Evolutionary conservation across 495 filamentous ascomycete species (phyloP).

Genomic region (Daldinia grandis): DNA sequence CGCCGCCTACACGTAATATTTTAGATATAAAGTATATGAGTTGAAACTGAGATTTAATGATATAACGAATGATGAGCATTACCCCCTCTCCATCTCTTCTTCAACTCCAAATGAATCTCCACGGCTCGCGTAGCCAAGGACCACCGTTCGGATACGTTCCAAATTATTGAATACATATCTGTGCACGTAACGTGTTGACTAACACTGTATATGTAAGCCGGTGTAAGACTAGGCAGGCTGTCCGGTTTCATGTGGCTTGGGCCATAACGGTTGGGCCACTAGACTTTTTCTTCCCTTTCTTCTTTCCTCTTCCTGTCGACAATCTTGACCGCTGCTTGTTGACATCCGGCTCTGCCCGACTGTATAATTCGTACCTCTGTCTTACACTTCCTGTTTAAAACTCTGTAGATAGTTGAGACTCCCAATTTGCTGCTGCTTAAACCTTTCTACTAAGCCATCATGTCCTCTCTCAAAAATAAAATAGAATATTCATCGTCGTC

Average conservation of each 20-base stretch:
- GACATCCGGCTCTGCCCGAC: conserved; percentile 10
- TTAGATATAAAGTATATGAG: not conserved
- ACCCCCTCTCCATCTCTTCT: not conserved
- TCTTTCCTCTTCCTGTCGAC: conserved; percentile 1
- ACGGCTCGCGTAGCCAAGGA: not conserved
- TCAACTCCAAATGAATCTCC: not conserved
- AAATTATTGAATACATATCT: not conserved
- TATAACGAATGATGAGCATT: conserved; percentile 1
- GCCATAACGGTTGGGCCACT: not conserved
- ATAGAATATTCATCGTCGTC: not conserved
- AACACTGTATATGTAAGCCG: conserved; percentile 11
- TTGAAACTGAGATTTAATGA: not conserved
- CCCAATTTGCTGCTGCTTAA: not conserved
- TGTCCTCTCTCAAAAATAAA: not conserved
- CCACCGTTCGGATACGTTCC: not conserved
- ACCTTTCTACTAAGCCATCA: not conserved
- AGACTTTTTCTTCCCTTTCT: not conserved
- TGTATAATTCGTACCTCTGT: not conserved
- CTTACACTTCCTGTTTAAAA: conserved; percentile 6
- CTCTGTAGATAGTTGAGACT: not conserved
- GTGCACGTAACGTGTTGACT: conserved; percentile 5
- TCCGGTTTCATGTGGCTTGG: conserved; percentile 14
- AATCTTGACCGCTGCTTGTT: conserved; percentile 17
- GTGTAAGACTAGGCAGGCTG: conserved; percentile 15
- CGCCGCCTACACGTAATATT: not conserved